These are phyloP conservation scores for Veloporphyrellus conicus DNA, from an alignment of 1,284 basidiomycete species.

Conservation along the genomic window DNA sequence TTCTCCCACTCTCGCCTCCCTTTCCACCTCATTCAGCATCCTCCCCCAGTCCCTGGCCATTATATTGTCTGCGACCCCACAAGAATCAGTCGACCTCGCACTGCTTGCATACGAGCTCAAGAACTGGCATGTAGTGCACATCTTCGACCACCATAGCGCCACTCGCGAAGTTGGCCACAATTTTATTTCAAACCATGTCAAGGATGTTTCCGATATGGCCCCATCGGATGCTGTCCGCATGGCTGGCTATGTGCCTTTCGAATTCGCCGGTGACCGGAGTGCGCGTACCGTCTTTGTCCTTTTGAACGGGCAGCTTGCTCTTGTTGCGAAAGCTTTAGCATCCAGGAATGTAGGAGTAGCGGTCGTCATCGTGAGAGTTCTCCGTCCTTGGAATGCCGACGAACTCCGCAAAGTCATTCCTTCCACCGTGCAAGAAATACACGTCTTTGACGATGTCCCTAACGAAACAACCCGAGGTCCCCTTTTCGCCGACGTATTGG, in stretches of 20 bases:
- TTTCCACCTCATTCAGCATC: slow-evolving; percentile 56
- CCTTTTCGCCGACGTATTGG: slow-evolving; percentile 71
- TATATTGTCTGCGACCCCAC: slow-evolving; percentile 75
- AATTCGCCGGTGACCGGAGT: slow-evolving; percentile 59
- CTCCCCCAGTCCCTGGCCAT: slow-evolving; percentile 73
- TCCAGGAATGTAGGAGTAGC: slow-evolving; percentile 48
- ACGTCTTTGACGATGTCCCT: slow-evolving; percentile 74
- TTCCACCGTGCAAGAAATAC: slow-evolving; percentile 49
- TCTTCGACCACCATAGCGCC: slow-evolving; percentile 73
- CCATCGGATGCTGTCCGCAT: slow-evolving; percentile 47
- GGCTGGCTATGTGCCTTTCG: slow-evolving; percentile 61
- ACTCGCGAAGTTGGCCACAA: slow-evolving; percentile 65
- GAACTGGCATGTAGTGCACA: slow-evolving; percentile 64
- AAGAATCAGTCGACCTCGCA: slow-evolving; percentile 73
- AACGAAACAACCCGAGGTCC: slow-evolving; percentile 57
- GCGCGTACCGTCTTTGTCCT: slow-evolving; percentile 60
- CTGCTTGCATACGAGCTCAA: slow-evolving; percentile 61
- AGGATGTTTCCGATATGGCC: slow-evolving; percentile 30
- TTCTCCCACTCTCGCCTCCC: slow-evolving; percentile 66
- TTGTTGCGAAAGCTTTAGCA: slow-evolving; percentile 51
- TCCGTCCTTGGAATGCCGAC: slow-evolving; percentile 71
- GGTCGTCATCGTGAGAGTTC: slow-evolving; percentile 65
- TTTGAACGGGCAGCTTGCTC: slow-evolving; percentile 67
- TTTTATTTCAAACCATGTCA: slow-evolving; percentile 33
- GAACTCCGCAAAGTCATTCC: slow-evolving; percentile 59